Conservation (phyloP, 345 rosid genomes). For the Chamaenerion angustifolium region DNA sequence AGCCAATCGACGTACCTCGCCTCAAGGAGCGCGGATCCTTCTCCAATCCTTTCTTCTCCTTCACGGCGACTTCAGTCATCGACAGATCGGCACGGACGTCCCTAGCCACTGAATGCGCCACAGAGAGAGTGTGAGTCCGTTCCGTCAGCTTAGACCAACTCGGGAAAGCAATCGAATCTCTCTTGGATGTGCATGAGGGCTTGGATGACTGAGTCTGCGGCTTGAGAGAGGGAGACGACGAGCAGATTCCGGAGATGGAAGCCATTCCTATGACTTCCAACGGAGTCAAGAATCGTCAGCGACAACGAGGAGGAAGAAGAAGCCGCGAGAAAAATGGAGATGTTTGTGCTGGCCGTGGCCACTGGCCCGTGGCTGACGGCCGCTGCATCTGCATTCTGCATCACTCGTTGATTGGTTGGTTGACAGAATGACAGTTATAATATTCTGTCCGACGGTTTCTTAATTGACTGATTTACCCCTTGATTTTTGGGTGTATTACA, state of each 20-base stretch:
- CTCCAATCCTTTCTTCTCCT: constrained; percentile 33
- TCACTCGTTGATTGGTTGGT: too few relatives aligned
- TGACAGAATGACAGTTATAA: too few relatives aligned
- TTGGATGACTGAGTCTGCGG: constrained; percentile 8
- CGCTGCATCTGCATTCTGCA: too few relatives aligned
- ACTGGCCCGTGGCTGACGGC: too few relatives aligned
- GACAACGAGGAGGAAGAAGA: too few relatives aligned
- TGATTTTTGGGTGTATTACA: too few relatives aligned
- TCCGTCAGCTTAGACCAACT: constrained; percentile 13
- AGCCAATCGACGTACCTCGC: constrained; percentile 78
- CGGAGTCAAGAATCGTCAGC: too few relatives aligned
- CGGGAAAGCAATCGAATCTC: constrained; percentile 25
- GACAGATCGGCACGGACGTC: constrained; percentile 37
- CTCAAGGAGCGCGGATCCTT: constrained; percentile 57
- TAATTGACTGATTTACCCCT: too few relatives aligned
- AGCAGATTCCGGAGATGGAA: constrained; percentile 35
- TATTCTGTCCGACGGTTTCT: too few relatives aligned
- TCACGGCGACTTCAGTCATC: constrained; percentile 12
- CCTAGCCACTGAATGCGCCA: constrained; percentile 36
- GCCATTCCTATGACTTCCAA: constrained; percentile 20
- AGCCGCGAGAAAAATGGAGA: too few relatives aligned
- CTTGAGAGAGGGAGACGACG: constrained; percentile 29
- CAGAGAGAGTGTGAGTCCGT: constrained; percentile 2
- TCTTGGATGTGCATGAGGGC: constrained; percentile 16
- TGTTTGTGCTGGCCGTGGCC: too few relatives aligned